Percentiles rank a stretch among this genome's conserved stretches.
Conservation (phyloP, 768 basidiomycete species). For the Inosperma sp. region DNA sequence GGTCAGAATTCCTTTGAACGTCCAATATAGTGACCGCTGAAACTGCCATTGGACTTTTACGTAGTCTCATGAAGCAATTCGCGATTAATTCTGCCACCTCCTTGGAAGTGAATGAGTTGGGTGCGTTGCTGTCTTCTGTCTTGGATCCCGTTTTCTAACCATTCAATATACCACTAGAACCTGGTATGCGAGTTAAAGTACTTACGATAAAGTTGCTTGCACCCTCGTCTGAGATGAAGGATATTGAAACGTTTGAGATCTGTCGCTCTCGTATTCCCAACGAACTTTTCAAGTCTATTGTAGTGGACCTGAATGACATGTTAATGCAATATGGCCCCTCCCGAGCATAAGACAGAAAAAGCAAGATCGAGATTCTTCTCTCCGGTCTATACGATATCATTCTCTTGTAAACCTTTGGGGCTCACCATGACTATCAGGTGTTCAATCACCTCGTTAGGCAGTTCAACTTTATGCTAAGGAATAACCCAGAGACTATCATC, state of each 20-base stretch:
- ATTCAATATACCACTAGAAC: conserved; percentile 10
- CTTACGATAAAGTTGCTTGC: conserved; percentile 16
- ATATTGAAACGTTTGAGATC: conserved; percentile 18
- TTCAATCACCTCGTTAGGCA: conserved; percentile 18
- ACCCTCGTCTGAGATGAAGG: conserved; percentile 17
- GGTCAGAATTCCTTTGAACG: no score
- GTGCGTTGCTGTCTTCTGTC: conserved; percentile 1
- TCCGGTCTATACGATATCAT: conserved; percentile 15
- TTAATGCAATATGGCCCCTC: conserved; percentile 20
- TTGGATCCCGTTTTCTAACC: not conserved
- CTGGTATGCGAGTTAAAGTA: conserved; percentile 3
- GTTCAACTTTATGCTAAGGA: conserved; percentile 18
- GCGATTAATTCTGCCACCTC: no score
- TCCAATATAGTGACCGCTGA: no score
- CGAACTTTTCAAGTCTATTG: conserved; percentile 20
- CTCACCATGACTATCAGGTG: conserved; percentile 15
- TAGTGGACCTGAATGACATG: conserved; percentile 19
- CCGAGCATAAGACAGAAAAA: conserved; percentile 19
- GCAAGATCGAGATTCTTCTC: conserved; percentile 22
- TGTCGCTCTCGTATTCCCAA: conserved; percentile 24
- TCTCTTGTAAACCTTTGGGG: conserved; percentile 12
- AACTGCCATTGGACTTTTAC: no score
- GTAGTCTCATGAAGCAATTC: no score
- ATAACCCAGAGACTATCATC: conserved; percentile 18
- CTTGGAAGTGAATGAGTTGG: conserved; percentile 1